Base-by-base conservation (phyloP, 176 grass and related monocot species). In the Cenchrus americanus region DNA sequence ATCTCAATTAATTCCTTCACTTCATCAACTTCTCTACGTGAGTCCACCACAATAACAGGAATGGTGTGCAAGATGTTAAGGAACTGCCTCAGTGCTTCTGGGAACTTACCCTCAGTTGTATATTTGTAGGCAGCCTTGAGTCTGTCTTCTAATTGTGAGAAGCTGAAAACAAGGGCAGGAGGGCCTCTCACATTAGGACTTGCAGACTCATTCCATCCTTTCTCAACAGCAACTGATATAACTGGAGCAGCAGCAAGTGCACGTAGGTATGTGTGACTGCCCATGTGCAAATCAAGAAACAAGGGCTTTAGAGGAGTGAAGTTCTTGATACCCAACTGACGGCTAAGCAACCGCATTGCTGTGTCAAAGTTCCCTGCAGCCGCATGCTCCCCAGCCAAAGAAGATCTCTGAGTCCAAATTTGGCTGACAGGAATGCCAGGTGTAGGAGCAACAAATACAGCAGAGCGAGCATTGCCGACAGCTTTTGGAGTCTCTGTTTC, bases 351-450 rank as follows among this genome's bases (percentile, higher is more conserved):
- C 51, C 96, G 81, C 89, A 98, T 95, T 66, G 93, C 93, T 12
- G 96, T 98, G 86, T 98, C 96, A 5, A 93, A 95, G 81, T 98
- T 98, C 46, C 96, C 96, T 53, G 96, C 85, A 62, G 96, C 96
- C 34, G 85, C 91, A 76, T 98, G 93, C 80, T 98, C 96, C 17
- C 96, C 96, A 81, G 91, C 91, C 82, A 98, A 87, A 87, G 96
- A 98, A 75, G 96, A 98, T 78, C 93, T 98, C 80, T 98, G 93
- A 73, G 87, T 92, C 96, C 96, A 98, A 75, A 96, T 94, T 85
- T 96, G 93, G 72, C 89, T 94, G 54, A 98, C 93, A 84, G 96
- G 89, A 87, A 98, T 92, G 73, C 96, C 96, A 59, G 89, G 89
- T 78, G 93, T 72, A 79, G 96, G 96, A 37, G 91, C 91, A 44